Evolutionary conservation across 768 basidiomycete genomes (phyloP).

Genomic region (Hydnum rufescens): DNA sequence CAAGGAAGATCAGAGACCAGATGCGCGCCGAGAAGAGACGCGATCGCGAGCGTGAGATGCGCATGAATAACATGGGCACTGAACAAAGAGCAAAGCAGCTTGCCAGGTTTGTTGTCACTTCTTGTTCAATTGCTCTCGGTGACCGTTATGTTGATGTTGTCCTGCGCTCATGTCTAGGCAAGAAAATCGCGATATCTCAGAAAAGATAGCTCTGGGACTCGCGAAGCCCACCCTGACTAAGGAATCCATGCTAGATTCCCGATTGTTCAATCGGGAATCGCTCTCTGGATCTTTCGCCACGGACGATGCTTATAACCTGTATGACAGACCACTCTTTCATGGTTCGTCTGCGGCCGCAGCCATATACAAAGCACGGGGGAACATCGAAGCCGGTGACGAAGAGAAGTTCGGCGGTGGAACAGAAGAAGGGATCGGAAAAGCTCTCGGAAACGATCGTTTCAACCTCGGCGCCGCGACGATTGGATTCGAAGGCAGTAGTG

Average conservation of each 20-base stretch:
- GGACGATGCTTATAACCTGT: conserved; percentile 85
- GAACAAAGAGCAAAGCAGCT: conserved; percentile 93
- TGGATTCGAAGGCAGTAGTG: conserved; percentile 81
- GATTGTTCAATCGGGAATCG: conserved; percentile 93
- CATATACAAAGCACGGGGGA: conserved; percentile 93
- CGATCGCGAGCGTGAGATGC: conserved; percentile 91
- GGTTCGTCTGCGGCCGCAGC: conserved; percentile 95
- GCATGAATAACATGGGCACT: conserved; percentile 97
- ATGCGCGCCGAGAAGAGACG: conserved; percentile 83
- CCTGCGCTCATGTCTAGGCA: conserved; percentile 24
- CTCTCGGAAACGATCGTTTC: conserved; percentile 86
- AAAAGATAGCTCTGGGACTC: conserved; percentile 93
- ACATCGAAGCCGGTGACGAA: conserved; percentile 67
- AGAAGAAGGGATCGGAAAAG: conserved; percentile 81
- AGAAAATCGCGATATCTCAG: conserved; percentile 97
- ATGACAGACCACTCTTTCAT: conserved; percentile 89
- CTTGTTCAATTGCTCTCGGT: not conserved
- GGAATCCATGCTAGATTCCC: conserved; percentile 92
- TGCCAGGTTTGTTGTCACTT: conserved; percentile 32
- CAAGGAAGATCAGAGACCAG: conserved; percentile 66
- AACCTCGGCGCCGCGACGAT: conserved; percentile 52
- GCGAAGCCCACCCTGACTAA: conserved; percentile 94
- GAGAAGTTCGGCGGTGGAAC: conserved; percentile 90
- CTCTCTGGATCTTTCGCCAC: conserved; percentile 65
- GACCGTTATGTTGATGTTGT: not conserved